Percentiles rank a stretch among this genome's conserved stretches.
phyloP scores from a whole-genome alignment of 257 asterid species.

The Jacaranda copaia region DNA sequence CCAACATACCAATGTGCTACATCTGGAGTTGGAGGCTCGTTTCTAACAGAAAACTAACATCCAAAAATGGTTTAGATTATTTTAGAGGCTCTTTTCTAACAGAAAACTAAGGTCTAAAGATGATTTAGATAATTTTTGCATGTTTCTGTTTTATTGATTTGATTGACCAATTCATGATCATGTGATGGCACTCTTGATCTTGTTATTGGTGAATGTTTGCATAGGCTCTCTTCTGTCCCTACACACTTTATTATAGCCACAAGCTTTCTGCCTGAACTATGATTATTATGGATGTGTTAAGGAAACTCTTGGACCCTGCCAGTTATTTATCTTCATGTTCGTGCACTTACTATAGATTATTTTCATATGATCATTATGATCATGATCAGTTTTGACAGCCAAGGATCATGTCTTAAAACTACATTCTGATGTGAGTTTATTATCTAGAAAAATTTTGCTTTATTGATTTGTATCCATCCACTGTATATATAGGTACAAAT shows the following conservation, averaged over 20 bases:
- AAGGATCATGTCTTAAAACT: constrained; percentile 18
- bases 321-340: constrained; percentile 18
- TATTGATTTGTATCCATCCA: constrained; percentile 28
- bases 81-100: constrained; percentile 20
- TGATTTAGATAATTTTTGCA: not conserved
- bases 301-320: constrained; percentile 25
- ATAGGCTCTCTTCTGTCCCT: constrained; percentile 13
- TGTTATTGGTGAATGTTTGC: constrained; percentile 29
- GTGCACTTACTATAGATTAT: not conserved
- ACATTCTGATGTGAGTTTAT: constrained; percentile 17
- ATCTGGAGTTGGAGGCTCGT: constrained; percentile 29
- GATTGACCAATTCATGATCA: constrained; percentile 3
- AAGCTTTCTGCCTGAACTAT: constrained; percentile 15
- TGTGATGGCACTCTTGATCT: constrained; percentile 5
- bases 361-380: constrained; percentile 29
- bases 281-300: constrained; percentile 18
- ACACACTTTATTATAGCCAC: constrained; percentile 4
- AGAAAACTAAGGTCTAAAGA: not conserved
- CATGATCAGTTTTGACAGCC: constrained; percentile 12
- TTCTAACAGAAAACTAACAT: not conserved
- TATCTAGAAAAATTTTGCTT: not conserved
- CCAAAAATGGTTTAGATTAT: not conserved
- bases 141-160: not conserved
- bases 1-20: not conserved
- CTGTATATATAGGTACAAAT: constrained; percentile 77